Evolutionary conservation across 768 basidiomycete genomes (phyloP).

Genomic region (Boletus vermiculosoides): DNA sequence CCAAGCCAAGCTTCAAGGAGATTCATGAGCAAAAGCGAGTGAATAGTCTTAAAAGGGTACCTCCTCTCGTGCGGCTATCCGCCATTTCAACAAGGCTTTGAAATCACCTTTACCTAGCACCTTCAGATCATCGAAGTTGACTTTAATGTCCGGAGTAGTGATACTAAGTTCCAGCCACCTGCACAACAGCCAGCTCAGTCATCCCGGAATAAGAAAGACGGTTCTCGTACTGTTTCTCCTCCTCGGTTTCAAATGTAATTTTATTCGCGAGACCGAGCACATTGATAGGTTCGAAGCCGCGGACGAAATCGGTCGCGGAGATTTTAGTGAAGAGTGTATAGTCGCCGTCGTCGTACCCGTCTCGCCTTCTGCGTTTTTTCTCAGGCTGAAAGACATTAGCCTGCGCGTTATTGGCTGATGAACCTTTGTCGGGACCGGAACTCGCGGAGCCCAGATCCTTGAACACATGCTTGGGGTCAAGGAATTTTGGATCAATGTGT

Average conservation of each 20-base stretch:
- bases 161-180: constrained; percentile 74
- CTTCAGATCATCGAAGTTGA: constrained; percentile 89
- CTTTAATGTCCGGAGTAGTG: constrained; percentile 76
- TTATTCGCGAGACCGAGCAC: constrained; percentile 76
- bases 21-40: constrained; percentile 4
- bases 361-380: constrained; percentile 89
- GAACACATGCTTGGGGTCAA: constrained; percentile 97
- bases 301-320: constrained; percentile 69
- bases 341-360: constrained; percentile 94
- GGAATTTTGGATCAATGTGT: constrained; percentile 95
- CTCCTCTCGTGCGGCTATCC: constrained; percentile 83
- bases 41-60: constrained; percentile 35
- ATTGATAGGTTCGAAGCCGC: constrained; percentile 67
- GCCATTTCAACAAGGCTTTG: constrained; percentile 90
- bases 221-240: constrained; percentile 72
- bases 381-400: constrained; percentile 97
- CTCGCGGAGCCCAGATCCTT: constrained; percentile 70
- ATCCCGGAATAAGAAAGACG: background rate
- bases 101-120: constrained; percentile 98
- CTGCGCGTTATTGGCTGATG: constrained; percentile 64
- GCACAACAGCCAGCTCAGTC: constrained; percentile 4
- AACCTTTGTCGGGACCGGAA: constrained; percentile 48
- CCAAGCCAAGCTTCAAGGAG: constrained; percentile 68
- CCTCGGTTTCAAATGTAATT: constrained; percentile 74
- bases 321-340: constrained; percentile 83